phyloP scores from a whole-genome alignment of 306 rosid genomes.

The Trichosanthes truncata region DNA sequence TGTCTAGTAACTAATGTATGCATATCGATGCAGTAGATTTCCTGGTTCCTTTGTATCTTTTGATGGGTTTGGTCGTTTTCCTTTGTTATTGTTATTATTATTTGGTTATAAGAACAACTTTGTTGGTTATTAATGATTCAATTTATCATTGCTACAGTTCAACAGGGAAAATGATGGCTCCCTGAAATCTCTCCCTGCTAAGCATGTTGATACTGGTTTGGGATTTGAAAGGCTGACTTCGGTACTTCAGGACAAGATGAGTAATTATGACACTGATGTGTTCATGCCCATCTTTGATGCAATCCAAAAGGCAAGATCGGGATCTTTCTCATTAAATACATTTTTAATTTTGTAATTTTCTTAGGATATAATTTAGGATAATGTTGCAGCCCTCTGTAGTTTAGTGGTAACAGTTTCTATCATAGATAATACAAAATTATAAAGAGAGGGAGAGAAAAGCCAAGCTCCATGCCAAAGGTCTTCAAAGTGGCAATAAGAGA shows the following conservation, averaged over 20 bases:
- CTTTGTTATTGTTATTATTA: background rate
- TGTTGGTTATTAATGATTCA: background rate
- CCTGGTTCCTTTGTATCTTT: background rate
- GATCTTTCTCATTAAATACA: background rate
- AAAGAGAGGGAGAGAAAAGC: background rate
- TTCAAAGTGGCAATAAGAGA: background rate
- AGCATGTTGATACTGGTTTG: slow-evolving; percentile 96
- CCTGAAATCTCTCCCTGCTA: slow-evolving; percentile 80
- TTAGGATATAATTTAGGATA: background rate
- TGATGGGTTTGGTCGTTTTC: background rate
- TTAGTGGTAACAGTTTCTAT: background rate
- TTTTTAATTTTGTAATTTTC: background rate
- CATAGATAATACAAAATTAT: background rate
- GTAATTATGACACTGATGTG: slow-evolving; percentile 93
- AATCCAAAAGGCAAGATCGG: slow-evolving; percentile 54
- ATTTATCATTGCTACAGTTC: slow-evolving; percentile 33
- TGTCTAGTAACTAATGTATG: background rate
- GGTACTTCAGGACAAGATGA: slow-evolving; percentile 76
- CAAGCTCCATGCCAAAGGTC: background rate
- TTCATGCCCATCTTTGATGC: slow-evolving; percentile 88
- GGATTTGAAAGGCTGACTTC: slow-evolving; percentile 95
- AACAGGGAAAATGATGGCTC: slow-evolving; percentile 89
- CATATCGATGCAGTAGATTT: background rate
- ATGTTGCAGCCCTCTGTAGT: background rate
- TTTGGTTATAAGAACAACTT: background rate